phyloP scores from a whole-genome alignment of 306 rosid species.

The Malus domestica region ASM211411v1 NC_041797.1:2009001-2009500 shows the following conservation, averaged over 20 bases:
- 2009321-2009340: constrained; percentile 61
- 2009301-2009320: constrained; percentile 66
- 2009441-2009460: constrained; percentile 64
- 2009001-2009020: constrained; percentile 70
- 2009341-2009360: constrained; percentile 72
- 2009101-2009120: constrained; percentile 66
- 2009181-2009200: constrained; percentile 41
- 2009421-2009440: constrained; percentile 54
- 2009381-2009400: constrained; percentile 57
- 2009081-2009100: constrained; percentile 66
- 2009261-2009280: constrained; percentile 74
- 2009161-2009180: constrained; percentile 83
- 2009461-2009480: constrained; percentile 75
- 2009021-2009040: constrained; percentile 83
- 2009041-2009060: constrained; percentile 74
- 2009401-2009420: constrained; percentile 84
- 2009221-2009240: constrained; percentile 75
- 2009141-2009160: constrained; percentile 67
- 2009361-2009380: constrained; percentile 70
- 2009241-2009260: constrained; percentile 72
- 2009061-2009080: constrained; percentile 51
- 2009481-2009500: constrained; percentile 72
- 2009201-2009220: constrained; percentile 52
- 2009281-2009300: constrained; percentile 72
- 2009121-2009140: constrained; percentile 74